These are phyloP conservation scores for Ottelia alismoides DNA, from an alignment of 106 monocot species.

Conservation along the genomic window DNA sequence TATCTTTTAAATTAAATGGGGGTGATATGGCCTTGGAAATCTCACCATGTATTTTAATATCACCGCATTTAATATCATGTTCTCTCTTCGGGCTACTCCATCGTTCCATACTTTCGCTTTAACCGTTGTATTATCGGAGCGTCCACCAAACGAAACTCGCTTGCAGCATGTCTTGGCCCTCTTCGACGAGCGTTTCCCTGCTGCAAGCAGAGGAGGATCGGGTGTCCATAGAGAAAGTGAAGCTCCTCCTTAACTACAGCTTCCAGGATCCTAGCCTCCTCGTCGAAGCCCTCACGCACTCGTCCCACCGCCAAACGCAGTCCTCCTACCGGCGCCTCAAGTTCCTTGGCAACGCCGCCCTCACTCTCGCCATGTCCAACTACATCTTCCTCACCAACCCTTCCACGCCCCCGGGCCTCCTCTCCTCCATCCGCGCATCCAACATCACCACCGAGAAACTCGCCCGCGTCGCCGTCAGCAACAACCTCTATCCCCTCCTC, in stretches of 20 bases:
- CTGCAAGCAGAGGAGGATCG: no score
- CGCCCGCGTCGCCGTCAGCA: constrained; percentile 28
- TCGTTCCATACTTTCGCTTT: no score
- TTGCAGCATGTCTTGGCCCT: no score
- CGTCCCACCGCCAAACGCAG: constrained; percentile 8
- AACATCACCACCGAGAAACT: constrained; percentile 37
- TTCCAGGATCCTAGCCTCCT: constrained; percentile 18
- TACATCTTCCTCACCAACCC: constrained; percentile 21
- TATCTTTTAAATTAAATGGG: no score
- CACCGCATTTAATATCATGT: no score
- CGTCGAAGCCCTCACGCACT: constrained; percentile 37
- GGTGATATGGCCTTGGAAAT: no score
- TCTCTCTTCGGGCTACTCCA: no score
- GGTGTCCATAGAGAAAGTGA: no score
- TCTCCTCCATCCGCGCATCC: constrained; percentile 22
- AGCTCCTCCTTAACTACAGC: constrained; percentile 18
- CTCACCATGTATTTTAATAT: no score
- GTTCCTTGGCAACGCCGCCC: constrained; percentile 36
- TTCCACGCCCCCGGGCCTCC: constrained; percentile 9
- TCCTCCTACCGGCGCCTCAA: constrained; percentile 32
- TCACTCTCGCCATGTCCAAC: constrained; percentile 23
- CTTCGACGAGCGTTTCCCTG: no score
- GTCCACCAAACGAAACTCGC: no score
- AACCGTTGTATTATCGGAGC: no score
- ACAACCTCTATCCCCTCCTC: constrained; percentile 20